phyloP scores from a whole-genome alignment of 164 flowering plant species.

The Liquidambar formosana region DNA sequence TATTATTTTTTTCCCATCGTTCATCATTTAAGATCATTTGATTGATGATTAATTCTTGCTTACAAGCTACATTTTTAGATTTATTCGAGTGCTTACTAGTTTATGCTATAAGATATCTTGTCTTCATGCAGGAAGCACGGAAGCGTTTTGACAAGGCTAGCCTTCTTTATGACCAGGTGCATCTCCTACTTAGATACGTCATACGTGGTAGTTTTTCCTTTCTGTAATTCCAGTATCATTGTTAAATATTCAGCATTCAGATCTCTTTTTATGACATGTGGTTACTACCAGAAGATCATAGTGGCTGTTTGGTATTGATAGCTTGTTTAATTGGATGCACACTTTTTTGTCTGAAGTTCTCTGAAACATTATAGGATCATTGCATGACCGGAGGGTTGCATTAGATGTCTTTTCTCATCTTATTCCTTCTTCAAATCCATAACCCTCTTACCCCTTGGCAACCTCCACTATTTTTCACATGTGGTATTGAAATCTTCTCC shows the following conservation, averaged over 20 bases:
- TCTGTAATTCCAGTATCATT: neutral
- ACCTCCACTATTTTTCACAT: neutral
- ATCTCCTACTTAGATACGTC: neutral
- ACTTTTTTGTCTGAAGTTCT: no score
- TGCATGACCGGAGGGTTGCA: no score
- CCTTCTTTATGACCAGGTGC: conserved; percentile 73
- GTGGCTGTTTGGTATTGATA: no score
- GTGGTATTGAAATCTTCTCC: neutral
- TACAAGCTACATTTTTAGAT: neutral
- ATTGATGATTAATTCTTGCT: neutral
- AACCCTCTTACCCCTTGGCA: neutral
- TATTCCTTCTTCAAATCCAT: neutral
- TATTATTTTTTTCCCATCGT: neutral
- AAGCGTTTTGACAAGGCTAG: conserved; percentile 80
- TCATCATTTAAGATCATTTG: neutral
- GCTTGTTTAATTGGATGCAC: no score
- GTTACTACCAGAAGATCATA: neutral
- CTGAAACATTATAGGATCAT: no score
- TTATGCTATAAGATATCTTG: conserved; percentile 2
- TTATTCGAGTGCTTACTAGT: neutral
- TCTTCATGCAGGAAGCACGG: conserved; percentile 65
- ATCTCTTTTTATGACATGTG: neutral
- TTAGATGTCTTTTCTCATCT: neutral
- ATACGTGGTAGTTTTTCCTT: neutral
- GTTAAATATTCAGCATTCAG: neutral